These are phyloP conservation scores for Lupinus albus DNA, from an alignment of 306 rosid genomes.

Conservation along the genomic window DNA sequence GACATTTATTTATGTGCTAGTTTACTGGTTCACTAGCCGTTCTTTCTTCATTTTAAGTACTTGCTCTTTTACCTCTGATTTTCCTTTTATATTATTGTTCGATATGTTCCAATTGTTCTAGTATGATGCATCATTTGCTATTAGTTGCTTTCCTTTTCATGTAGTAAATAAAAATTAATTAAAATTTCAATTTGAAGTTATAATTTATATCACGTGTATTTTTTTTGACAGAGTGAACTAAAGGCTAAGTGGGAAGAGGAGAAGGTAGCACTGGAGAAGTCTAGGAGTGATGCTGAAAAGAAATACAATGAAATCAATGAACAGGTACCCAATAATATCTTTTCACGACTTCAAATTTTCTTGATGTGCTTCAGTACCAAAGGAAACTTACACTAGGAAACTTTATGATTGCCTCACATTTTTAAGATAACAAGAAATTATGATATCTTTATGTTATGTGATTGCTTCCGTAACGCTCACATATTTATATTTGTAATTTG, in stretches of 20 bases:
- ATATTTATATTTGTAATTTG: too few relatives aligned
- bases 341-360: neutral
- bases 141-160: slow-evolving; percentile 1
- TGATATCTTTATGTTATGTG: neutral
- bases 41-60: neutral
- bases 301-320: slow-evolving; percentile 80
- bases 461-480: neutral
- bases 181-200: neutral
- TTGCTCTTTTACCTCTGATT: neutral
- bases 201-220: slow-evolving; percentile 16
- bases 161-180: neutral
- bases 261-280: slow-evolving; percentile 56
- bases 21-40: neutral
- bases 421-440: neutral
- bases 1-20: neutral
- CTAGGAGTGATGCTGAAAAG: slow-evolving; percentile 68
- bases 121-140: neutral
- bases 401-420: neutral
- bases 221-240: slow-evolving; percentile 61
- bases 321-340: slow-evolving; percentile 60
- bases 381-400: neutral
- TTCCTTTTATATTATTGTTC: neutral
- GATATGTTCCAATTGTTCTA: slow-evolving; percentile 8
- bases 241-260: slow-evolving; percentile 77
- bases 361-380: slow-evolving; percentile 1